Evolutionary conservation across 73 alveolate genomes (phyloP).

Genomic region (Paramecium sexaurelia): DNA sequence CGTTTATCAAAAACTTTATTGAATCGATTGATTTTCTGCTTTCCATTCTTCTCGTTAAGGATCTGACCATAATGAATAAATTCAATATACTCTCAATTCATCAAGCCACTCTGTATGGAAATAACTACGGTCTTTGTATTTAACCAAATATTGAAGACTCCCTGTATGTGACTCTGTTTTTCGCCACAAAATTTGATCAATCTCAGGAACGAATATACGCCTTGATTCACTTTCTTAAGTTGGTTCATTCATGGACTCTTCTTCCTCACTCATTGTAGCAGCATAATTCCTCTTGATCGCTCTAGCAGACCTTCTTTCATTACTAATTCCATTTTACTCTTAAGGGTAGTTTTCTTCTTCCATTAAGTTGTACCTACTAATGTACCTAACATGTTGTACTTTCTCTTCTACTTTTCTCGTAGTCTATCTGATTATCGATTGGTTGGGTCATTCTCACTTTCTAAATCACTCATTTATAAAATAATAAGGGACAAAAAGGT

Average conservation of each 20-base stretch:
- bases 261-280: conserved; percentile 34
- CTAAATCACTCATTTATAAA: conserved; percentile 36
- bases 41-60: conserved; percentile 60
- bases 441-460: conserved; percentile 28
- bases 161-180: background rate
- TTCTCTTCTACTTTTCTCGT: conserved; percentile 35
- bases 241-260: conserved; percentile 45
- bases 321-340: conserved; percentile 6
- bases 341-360: background rate
- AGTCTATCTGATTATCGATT: background rate
- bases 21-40: conserved; percentile 65
- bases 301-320: conserved; percentile 47
- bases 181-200: conserved; percentile 63
- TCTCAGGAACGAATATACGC: conserved; percentile 63
- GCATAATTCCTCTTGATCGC: conserved; percentile 49
- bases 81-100: conserved; percentile 50
- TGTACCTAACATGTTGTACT: background rate
- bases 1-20: conserved; percentile 65
- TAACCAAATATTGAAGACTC: conserved; percentile 18
- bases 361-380: conserved; percentile 37
- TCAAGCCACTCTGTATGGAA: conserved; percentile 65
- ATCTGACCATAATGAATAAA: conserved; percentile 28
- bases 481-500: conserved; percentile 14
- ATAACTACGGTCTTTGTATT: conserved; percentile 60
- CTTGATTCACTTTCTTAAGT: conserved; percentile 50